phyloP scores from a whole-genome alignment of 208 protist species.

The Wallacemonas sp. region DNA sequence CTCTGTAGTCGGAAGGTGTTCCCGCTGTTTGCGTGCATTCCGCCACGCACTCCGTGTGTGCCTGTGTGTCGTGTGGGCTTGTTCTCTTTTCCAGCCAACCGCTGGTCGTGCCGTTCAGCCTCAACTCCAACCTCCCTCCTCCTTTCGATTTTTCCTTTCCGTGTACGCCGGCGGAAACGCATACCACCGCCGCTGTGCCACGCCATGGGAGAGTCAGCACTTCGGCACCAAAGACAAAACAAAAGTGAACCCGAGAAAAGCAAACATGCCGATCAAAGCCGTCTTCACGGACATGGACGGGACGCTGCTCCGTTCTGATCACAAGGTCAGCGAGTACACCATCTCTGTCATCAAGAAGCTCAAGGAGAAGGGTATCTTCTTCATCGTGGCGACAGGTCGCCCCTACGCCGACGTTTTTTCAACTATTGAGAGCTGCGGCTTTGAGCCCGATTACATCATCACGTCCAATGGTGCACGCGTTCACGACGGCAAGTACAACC shows the following conservation, averaged over 20 bases:
- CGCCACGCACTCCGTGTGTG: too few relatives aligned
- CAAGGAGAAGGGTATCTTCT: constrained; percentile 23
- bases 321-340: constrained; percentile 33
- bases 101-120: too few relatives aligned
- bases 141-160: too few relatives aligned
- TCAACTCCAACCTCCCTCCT: too few relatives aligned
- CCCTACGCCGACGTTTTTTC: constrained; percentile 24
- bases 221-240: background rate
- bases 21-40: too few relatives aligned
- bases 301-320: constrained; percentile 37
- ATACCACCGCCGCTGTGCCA: too few relatives aligned
- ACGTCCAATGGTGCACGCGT: constrained; percentile 47
- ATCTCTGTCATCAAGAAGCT: constrained; percentile 15
- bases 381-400: constrained; percentile 44
- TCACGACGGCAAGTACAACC: constrained; percentile 23
- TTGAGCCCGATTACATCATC: constrained; percentile 42
- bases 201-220: background rate
- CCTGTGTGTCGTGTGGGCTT: too few relatives aligned
- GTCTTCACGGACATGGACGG: constrained; percentile 49
- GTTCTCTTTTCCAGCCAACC: too few relatives aligned
- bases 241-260: background rate
- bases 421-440: constrained; percentile 11
- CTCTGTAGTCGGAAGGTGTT: too few relatives aligned
- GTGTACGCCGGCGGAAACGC: too few relatives aligned
- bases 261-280: constrained; percentile 33